These are phyloP conservation scores for Maudiozyma bulderi DNA, from an alignment of 805 yeast genomes.

Conservation along the genomic window DNA sequence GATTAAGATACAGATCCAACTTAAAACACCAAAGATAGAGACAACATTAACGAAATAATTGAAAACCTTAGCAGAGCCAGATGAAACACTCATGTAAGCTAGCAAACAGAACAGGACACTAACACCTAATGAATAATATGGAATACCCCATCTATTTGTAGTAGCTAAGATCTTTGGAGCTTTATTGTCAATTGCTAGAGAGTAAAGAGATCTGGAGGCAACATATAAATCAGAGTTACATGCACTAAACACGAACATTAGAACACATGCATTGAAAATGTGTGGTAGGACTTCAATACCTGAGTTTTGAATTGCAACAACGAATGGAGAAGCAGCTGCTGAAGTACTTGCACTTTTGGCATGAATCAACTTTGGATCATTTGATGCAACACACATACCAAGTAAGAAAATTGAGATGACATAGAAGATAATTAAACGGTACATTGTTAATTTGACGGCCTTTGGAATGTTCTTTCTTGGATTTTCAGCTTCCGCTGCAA, in stretches of 20 bases:
- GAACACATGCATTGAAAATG: slow-evolving; percentile 66
- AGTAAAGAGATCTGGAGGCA: slow-evolving; percentile 67
- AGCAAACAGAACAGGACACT: slow-evolving; percentile 48
- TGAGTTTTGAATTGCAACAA: slow-evolving; percentile 61
- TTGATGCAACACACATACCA: slow-evolving; percentile 59
- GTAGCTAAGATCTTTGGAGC: slow-evolving; percentile 61
- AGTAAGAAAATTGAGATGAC: slow-evolving; percentile 49
- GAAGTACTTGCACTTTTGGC: slow-evolving; percentile 40
- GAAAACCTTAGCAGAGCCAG: slow-evolving; percentile 49
- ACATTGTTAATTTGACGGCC: slow-evolving; percentile 61
- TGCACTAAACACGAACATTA: slow-evolving; percentile 72
- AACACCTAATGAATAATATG: slow-evolving; percentile 45
- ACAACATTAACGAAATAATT: slow-evolving; percentile 66
- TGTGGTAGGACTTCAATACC: slow-evolving; percentile 61
- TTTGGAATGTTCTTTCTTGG: slow-evolving; percentile 63
- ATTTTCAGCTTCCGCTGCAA: slow-evolving; percentile 64
- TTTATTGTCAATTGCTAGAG: slow-evolving; percentile 61
- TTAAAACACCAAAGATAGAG: slow-evolving; percentile 63
- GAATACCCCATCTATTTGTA: slow-evolving; percentile 65
- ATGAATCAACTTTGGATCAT: slow-evolving; percentile 42
- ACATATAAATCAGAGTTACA: slow-evolving; percentile 72
- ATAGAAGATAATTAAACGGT: slow-evolving; percentile 59
- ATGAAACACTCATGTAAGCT: slow-evolving; percentile 61
- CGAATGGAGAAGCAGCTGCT: slow-evolving; percentile 78
- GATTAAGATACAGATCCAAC: slow-evolving; percentile 63